These are phyloP conservation scores for Alternaria ventricosa DNA, from an alignment of 2,329 filamentous ascomycete species.

Conservation along the genomic window DNA sequence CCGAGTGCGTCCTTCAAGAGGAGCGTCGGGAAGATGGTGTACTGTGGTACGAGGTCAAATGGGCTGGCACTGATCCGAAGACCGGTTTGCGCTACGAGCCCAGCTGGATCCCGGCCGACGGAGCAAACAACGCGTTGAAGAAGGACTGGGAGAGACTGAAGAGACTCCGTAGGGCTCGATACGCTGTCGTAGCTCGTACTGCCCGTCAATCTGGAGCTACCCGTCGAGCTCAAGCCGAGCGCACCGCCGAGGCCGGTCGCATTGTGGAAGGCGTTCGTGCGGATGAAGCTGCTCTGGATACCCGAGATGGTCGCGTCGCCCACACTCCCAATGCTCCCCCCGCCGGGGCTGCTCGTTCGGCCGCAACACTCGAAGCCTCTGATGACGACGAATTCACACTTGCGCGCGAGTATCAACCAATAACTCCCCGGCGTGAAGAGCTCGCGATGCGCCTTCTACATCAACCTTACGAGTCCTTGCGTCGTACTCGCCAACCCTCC, in stretches of 20 bases:
- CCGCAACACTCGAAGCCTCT: background rate
- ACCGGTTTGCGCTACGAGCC: background rate
- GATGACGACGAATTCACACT: background rate
- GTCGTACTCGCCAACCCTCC: background rate
- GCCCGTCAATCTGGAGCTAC: background rate
- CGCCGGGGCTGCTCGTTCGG: background rate
- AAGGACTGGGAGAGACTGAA: background rate
- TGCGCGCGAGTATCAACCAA: background rate
- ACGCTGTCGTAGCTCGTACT: background rate
- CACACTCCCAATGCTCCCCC: background rate
- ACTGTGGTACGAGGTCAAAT: background rate
- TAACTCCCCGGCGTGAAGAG: background rate
- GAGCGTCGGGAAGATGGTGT: background rate
- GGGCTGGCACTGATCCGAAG: background rate
- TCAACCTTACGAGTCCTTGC: background rate
- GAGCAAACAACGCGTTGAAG: background rate
- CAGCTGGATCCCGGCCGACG: background rate
- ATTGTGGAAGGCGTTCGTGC: background rate
- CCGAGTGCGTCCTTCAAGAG: background rate
- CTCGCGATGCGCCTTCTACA: background rate
- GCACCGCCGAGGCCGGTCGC: background rate
- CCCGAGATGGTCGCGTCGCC: background rate
- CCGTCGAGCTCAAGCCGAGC: background rate
- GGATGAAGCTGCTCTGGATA: background rate
- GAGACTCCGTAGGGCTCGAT: background rate